A percentile compares a stretch with the other conserved stretches of the same genome.
phyloP scores from a whole-genome alignment of 2,329 filamentous ascomycete genomes.

The Botrytis fabae region DNA sequence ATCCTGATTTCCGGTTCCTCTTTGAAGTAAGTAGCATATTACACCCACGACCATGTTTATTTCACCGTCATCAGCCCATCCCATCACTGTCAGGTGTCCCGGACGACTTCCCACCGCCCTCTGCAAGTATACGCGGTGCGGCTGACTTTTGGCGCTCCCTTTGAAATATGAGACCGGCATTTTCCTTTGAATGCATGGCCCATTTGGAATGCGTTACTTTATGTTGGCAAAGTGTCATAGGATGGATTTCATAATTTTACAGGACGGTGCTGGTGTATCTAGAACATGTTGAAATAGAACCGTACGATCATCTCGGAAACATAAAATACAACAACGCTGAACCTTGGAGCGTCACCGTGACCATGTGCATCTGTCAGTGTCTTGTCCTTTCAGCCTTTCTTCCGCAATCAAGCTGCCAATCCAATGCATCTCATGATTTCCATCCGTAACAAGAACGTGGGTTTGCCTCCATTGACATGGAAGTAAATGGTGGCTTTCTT shows the following conservation, averaged over 20 bases:
- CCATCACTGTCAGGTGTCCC: constrained; percentile 1
- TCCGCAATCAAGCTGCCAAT: neutral
- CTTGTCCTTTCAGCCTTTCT: constrained; percentile 2
- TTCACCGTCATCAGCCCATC: constrained; percentile 14
- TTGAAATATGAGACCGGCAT: neutral
- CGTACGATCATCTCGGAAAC: neutral
- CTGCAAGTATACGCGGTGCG: constrained; percentile 7
- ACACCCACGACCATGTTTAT: neutral
- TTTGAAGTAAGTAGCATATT: neutral
- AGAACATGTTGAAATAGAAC: neutral
- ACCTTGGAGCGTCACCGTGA: neutral
- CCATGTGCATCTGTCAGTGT: neutral
- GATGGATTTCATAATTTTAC: neutral
- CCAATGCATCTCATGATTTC: constrained; percentile 1
- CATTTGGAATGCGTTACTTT: neutral
- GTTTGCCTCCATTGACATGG: neutral
- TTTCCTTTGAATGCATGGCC: constrained; percentile 1
- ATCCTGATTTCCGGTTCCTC: neutral
- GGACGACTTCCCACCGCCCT: neutral
- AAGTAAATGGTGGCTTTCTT: neutral
- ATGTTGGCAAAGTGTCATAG: constrained; percentile 4
- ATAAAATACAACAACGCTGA: constrained; percentile 6
- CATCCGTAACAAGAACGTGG: neutral
- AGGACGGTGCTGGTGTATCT: neutral
- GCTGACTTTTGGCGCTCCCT: neutral